Conservation (phyloP, 805 yeast genomes). For the Wickerhamomyces hampshirensis region DNA sequence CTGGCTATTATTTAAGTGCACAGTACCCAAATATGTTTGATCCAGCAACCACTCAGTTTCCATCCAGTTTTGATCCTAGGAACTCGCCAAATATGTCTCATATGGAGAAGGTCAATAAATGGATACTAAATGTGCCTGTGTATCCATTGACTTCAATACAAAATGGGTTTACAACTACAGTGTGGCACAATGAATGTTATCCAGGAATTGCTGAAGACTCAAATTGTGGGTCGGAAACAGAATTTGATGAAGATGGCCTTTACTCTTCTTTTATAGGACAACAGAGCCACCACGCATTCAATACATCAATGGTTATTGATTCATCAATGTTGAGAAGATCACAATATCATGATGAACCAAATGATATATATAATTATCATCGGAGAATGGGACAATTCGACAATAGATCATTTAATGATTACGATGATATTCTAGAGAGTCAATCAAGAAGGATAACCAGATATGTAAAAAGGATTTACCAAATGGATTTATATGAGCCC, state of each 20-base stretch:
- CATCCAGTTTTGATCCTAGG: conserved; percentile 56
- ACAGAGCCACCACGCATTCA: too few relatives aligned
- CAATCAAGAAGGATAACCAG: conserved; percentile 51
- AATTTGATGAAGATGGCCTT: too few relatives aligned
- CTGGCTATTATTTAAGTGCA: too few relatives aligned
- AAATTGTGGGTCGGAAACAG: conserved; percentile 9
- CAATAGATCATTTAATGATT: conserved; percentile 30
- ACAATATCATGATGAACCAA: too few relatives aligned
- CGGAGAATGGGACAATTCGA: too few relatives aligned
- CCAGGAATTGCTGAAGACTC: conserved; percentile 38
- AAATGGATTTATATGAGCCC: conserved; percentile 14
- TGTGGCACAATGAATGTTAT: conserved; percentile 42
- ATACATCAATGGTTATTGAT: too few relatives aligned
- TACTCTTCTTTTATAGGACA: too few relatives aligned
- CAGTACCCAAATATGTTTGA: too few relatives aligned
- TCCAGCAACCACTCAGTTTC: conserved; percentile 27
- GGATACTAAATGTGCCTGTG: conserved; percentile 60
- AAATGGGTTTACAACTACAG: not conserved
- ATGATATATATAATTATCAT: too few relatives aligned
- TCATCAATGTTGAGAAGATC: too few relatives aligned
- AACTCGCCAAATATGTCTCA: conserved; percentile 57
- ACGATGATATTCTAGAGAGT: conserved; percentile 44
- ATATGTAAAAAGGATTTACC: conserved; percentile 36
- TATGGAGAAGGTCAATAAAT: conserved; percentile 57
- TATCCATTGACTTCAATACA: conserved; percentile 23